A percentile compares a stretch with the other conserved stretches of the same genome.
These are phyloP conservation scores for Crithidia expoeki DNA, from an alignment of 208 protist genomes.

Conservation along the genomic window DNA sequence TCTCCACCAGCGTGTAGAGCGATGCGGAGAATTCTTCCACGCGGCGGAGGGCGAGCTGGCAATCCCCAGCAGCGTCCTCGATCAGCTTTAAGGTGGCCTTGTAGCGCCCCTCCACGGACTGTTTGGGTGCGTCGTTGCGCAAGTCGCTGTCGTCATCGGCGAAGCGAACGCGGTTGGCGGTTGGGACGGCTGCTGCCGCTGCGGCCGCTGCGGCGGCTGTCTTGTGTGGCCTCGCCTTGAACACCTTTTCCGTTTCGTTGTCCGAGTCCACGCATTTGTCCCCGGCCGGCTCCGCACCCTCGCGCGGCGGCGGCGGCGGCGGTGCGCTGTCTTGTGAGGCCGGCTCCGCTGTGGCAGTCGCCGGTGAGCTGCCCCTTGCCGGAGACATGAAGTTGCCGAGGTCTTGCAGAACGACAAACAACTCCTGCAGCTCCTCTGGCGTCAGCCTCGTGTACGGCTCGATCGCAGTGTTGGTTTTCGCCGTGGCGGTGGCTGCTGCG, in stretches of 20 bases:
- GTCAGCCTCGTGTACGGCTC: constrained; percentile 7
- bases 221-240: background rate
- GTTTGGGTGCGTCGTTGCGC: background rate
- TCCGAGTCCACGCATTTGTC: no score
- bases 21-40: constrained; percentile 13
- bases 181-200: background rate
- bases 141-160: background rate
- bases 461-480: background rate
- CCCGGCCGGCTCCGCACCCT: background rate
- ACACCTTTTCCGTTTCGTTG: background rate
- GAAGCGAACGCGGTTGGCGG: constrained; percentile 4
- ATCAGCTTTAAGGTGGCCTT: constrained; percentile 5
- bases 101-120: constrained; percentile 14
- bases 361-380: background rate
- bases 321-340: background rate
- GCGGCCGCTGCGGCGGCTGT: background rate
- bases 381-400: background rate
- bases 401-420: constrained; percentile 3
- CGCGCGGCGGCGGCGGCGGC: no score
- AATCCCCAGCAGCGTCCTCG: constrained; percentile 5
- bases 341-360: background rate
- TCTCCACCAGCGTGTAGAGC: constrained; percentile 20
- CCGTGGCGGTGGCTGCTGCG: background rate
- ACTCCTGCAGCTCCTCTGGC: constrained; percentile 7
- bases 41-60: constrained; percentile 10